A percentile compares a stretch with the other conserved stretches of the same genome.
phyloP scores from a whole-genome alignment of 805 yeast species.

The Danielia oregonensis region DNA sequence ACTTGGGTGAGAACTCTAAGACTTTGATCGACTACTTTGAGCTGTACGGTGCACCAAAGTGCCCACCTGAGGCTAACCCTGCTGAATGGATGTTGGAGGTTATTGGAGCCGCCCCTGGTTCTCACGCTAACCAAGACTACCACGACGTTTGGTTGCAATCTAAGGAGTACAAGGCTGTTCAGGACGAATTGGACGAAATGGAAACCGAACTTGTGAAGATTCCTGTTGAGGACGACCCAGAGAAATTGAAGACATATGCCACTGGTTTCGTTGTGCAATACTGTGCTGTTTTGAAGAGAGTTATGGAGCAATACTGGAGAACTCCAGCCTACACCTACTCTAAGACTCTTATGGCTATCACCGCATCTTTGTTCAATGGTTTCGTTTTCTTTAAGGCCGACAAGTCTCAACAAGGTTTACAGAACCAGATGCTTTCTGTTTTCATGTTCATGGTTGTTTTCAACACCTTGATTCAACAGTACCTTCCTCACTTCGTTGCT shows the following conservation, averaged over 20 bases:
- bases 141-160: constrained; percentile 53
- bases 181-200: constrained; percentile 16
- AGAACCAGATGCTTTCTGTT: constrained; percentile 71
- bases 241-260: constrained; percentile 13
- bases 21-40: constrained; percentile 66
- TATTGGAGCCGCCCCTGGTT: constrained; percentile 81
- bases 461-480: constrained; percentile 57
- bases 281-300: constrained; percentile 26
- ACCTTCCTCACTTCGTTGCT: constrained; percentile 49
- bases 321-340: constrained; percentile 23
- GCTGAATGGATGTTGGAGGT: constrained; percentile 56
- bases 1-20: constrained; percentile 50
- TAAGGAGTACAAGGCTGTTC: constrained; percentile 12
- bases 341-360: constrained; percentile 10
- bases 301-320: constrained; percentile 36
- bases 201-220: constrained; percentile 18
- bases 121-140: constrained; percentile 57
- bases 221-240: constrained; percentile 22
- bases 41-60: constrained; percentile 56
- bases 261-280: constrained; percentile 15
- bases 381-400: constrained; percentile 14
- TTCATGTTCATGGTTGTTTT: constrained; percentile 63
- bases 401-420: constrained; percentile 25
- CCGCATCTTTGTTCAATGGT: constrained; percentile 14
- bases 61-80: constrained; percentile 72